Conservation (phyloP, 352 stramenopile species). For the Globisporangium parvum region DNA sequence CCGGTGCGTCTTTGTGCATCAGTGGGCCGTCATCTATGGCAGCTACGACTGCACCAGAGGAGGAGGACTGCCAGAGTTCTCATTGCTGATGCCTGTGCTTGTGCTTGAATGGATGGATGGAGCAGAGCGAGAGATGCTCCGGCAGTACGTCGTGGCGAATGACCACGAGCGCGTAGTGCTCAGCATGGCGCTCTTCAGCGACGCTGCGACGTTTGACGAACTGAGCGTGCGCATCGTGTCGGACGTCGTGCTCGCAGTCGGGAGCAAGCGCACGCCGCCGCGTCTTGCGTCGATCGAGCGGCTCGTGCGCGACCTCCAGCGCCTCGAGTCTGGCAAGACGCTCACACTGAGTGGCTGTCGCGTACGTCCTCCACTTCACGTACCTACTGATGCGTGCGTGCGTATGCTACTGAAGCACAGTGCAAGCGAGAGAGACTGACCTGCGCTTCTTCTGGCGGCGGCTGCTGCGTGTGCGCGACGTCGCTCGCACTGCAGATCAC, state of each 20-base stretch:
- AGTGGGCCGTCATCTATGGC: not conserved
- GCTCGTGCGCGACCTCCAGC: slow-evolving; percentile 37
- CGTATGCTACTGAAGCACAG: not conserved
- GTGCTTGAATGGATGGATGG: too few species aligned
- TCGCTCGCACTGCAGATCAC: slow-evolving; percentile 11
- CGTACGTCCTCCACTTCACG: slow-evolving; percentile 28
- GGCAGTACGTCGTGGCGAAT: slow-evolving; percentile 31
- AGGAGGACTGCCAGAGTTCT: too few species aligned
- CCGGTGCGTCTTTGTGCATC: slow-evolving; percentile 25
- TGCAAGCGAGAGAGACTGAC: not conserved
- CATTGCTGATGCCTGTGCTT: too few species aligned
- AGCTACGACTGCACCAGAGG: too few species aligned
- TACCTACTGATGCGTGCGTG: not conserved
- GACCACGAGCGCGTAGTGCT: slow-evolving; percentile 29
- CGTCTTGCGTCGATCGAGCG: slow-evolving; percentile 44
- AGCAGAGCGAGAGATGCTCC: slow-evolving; percentile 41
- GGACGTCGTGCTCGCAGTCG: slow-evolving; percentile 40
- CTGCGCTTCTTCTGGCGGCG: too few species aligned
- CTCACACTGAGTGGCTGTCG: slow-evolving; percentile 62
- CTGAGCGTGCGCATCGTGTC: slow-evolving; percentile 58
- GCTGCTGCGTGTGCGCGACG: too few species aligned
- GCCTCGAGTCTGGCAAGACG: slow-evolving; percentile 55
- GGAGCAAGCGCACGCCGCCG: slow-evolving; percentile 51
- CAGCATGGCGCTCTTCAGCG: slow-evolving; percentile 31
- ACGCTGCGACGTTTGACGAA: slow-evolving; percentile 57